Evolutionary conservation across 176 grass and related monocot species (phyloP).

Genomic region (Poa annua): DNA sequence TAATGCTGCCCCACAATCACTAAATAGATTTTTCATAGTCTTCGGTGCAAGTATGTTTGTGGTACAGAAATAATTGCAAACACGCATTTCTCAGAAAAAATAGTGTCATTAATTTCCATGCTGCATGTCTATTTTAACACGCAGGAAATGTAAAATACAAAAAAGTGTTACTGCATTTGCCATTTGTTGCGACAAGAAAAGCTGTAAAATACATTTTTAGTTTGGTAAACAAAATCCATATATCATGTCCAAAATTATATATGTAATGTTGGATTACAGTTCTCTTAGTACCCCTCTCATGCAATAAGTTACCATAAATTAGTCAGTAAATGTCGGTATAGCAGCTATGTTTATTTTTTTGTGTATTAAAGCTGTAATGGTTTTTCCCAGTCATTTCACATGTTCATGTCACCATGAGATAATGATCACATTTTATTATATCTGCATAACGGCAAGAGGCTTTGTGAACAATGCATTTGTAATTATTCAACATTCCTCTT

Average conservation of each 20-base stretch:
- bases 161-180: constrained; percentile 5
- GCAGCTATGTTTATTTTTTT: not conserved
- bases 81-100: constrained; percentile 7
- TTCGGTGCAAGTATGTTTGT: not conserved
- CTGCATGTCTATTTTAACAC: not conserved
- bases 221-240: constrained; percentile 4
- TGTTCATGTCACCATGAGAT: not conserved
- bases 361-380: not conserved
- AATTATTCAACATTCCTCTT: not conserved
- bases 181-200: not conserved
- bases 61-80: not conserved
- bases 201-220: not conserved
- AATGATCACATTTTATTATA: not conserved
- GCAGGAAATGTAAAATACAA: not conserved
- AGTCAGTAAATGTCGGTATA: constrained; percentile 13
- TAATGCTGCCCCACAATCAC: not conserved
- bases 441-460: not conserved
- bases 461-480: constrained; percentile 25
- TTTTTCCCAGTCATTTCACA: not conserved
- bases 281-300: not conserved
- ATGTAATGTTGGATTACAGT: not conserved
- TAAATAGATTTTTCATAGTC: not conserved
- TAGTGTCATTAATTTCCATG: constrained; percentile 8
- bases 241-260: not conserved
- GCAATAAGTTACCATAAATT: not conserved